phyloP scores from a whole-genome alignment of 805 yeast species.

The Dipodascopsis tothii region DNA sequence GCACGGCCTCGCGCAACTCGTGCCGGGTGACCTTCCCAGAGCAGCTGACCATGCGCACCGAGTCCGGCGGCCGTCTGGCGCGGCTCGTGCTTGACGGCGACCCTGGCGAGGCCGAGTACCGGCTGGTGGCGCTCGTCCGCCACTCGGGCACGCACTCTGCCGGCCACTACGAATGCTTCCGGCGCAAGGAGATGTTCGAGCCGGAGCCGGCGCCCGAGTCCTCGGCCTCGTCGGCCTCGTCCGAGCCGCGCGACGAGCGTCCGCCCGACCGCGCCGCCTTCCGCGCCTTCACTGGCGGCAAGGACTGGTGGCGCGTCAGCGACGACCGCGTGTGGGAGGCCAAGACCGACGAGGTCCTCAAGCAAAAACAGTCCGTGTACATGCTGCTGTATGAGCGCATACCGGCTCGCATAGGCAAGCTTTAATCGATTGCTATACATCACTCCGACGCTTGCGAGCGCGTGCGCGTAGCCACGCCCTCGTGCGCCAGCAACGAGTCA shows the following conservation, averaged over 20 bases:
- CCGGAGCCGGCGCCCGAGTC: not conserved
- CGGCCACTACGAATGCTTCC: slow-evolving; percentile 32
- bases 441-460: no score
- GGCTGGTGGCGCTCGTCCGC: slow-evolving; percentile 63
- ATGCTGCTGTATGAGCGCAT: slow-evolving; percentile 66
- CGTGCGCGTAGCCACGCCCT: no score
- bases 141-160: slow-evolving; percentile 62
- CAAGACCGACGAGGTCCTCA: slow-evolving; percentile 48
- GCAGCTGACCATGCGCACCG: slow-evolving; percentile 35
- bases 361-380: slow-evolving; percentile 71
- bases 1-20: slow-evolving; percentile 63
- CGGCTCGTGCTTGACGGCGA: not conserved
- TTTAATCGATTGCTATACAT: no score
- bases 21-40: slow-evolving; percentile 66
- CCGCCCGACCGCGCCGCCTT: no score
- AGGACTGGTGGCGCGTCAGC: slow-evolving; percentile 67
- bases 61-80: not conserved
- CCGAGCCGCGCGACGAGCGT: not conserved
- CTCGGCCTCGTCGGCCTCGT: not conserved
- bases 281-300: slow-evolving; percentile 17
- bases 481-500: no score
- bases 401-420: no score
- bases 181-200: slow-evolving; percentile 43
- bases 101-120: slow-evolving; percentile 36
- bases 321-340: slow-evolving; percentile 66